Evolutionary conservation across 139 green algal species (phyloP), one percentile per base, ranked within the genome.

Genomic region (Monoraphidium neglectum): DNA sequence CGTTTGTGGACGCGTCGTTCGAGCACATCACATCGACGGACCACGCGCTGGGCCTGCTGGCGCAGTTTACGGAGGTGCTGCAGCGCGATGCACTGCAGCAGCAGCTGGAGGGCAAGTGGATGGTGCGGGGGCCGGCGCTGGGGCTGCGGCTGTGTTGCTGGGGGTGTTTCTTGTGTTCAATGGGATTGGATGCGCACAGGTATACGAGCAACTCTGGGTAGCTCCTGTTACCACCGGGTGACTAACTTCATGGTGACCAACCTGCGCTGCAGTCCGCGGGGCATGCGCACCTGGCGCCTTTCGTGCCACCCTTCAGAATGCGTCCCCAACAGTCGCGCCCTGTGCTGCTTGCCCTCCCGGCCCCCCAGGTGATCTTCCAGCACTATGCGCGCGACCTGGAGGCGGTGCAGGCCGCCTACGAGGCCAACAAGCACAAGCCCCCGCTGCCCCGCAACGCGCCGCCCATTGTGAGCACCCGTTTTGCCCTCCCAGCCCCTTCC

Each of bases 381-480:
- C 89, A 94, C 78, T 96, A 96, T 70, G 88, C 85, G 1, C 77
- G 82, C 1, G 93, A 98, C 74, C 82, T 98, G 76, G 94, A 98
- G 37, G 82, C 82, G 0, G 90, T 98, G 51, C 92, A 98, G 86
- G 85, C 88, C 78, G 86, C 93, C 26, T 98, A 98, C 74, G 94
- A 98, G 89, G 90, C 89, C 75, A 64, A 94, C 84, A 98, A 98
- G 88, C 83, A 90, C 76, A 78, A 84, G 65, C 94, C 94, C 46
- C 90, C 93, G 23, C 72, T 94, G 33, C 84, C 91, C 4, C 83
- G 93, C 69, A 95, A 97, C 76, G 87, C 92, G 16, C 92, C 94
- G n/a, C 94, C 92, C 6, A 89, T 97, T 15, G n/a, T n/a, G n/a
- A n/a, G n/a, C n/a, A n/a, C n/a, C n/a, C n/a, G n/a, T n/a, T n/a